phyloP scores from a whole-genome alignment of 140 eudicot species.

The Flaveria floridana region DNA sequence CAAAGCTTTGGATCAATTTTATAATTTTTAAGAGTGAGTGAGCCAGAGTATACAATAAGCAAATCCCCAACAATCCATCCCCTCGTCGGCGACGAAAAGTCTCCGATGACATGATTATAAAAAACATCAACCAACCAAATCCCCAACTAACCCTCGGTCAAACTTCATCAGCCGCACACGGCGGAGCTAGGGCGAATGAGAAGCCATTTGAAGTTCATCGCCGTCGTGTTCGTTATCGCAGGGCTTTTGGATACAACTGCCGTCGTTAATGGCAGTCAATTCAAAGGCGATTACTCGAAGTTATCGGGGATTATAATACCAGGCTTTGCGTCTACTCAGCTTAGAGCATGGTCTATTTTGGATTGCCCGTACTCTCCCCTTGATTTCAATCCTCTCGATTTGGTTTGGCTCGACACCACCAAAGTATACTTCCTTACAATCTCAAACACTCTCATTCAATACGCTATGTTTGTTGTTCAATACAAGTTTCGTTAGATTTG shows the following conservation, averaged over 20 bases:
- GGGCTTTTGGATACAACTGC: slow-evolving; percentile 31
- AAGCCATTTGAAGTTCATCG: slow-evolving; percentile 30
- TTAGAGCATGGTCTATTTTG: slow-evolving; percentile 89
- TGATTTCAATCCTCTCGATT: slow-evolving; percentile 96
- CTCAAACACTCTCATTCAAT: not conserved
- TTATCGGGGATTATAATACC: slow-evolving; percentile 84
- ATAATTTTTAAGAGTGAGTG: no score
- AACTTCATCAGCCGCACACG: slow-evolving; percentile 13
- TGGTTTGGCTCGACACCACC: slow-evolving; percentile 94
- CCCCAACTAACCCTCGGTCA: slow-evolving; percentile 31
- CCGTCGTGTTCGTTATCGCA: slow-evolving; percentile 36
- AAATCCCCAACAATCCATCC: slow-evolving; percentile 12
- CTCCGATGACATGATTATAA: slow-evolving; percentile 14
- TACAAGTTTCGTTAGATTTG: not conserved
- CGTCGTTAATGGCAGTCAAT: slow-evolving; percentile 44
- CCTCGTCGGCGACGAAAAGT: slow-evolving; percentile 39
- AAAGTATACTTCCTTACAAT: slow-evolving; percentile 45
- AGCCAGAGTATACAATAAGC: no score
- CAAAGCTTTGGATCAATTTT: no score
- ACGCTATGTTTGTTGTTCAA: not conserved
- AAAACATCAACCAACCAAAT: slow-evolving; percentile 16
- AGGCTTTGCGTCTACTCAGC: slow-evolving; percentile 89
- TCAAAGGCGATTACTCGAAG: slow-evolving; percentile 48
- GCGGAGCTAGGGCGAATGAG: slow-evolving; percentile 40
- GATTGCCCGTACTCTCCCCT: slow-evolving; percentile 97